These are phyloP conservation scores for Stenogyne calaminthoides DNA, from an alignment of 305 asterid species.

Conservation along the genomic window DNA sequence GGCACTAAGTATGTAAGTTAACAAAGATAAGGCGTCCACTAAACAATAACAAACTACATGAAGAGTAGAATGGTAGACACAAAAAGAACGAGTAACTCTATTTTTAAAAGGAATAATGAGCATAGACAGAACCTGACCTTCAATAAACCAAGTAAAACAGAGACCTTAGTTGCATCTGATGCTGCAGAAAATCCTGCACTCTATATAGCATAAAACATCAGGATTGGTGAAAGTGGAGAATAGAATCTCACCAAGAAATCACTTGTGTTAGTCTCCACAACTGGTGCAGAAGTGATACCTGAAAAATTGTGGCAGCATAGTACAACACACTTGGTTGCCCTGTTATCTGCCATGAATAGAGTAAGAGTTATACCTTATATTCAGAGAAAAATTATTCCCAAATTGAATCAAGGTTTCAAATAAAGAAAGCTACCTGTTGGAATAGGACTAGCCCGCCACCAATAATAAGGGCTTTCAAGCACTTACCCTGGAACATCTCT, in stretches of 20 bases:
- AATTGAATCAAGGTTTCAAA: constrained; percentile 18
- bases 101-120: constrained; percentile 3
- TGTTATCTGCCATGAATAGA: constrained; percentile 66
- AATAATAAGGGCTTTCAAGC: constrained; percentile 84
- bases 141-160: constrained; percentile 74
- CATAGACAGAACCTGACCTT: constrained; percentile 57
- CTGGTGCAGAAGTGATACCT: constrained; percentile 52
- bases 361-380: constrained; percentile 29
- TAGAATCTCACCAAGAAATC: not conserved
- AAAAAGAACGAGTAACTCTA: constrained; percentile 7
- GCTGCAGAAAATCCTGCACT: constrained; percentile 98
- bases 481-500: constrained; percentile 89
- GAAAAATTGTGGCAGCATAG: constrained; percentile 89
- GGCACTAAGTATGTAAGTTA: constrained; percentile 6
- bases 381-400: not conserved
- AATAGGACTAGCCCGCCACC: constrained; percentile 94
- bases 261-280: constrained; percentile 18
- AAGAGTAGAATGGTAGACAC: constrained; percentile 16
- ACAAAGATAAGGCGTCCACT: constrained; percentile 18
- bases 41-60: not conserved
- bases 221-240: constrained; percentile 25
- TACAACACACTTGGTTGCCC: constrained; percentile 98
- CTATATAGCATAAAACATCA: constrained; percentile 39
- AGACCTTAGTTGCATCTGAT: constrained; percentile 92
- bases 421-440: constrained; percentile 70